Conservation (phyloP, 2,329 filamentous ascomycete species). For the Colletotrichum phormii region DNA sequence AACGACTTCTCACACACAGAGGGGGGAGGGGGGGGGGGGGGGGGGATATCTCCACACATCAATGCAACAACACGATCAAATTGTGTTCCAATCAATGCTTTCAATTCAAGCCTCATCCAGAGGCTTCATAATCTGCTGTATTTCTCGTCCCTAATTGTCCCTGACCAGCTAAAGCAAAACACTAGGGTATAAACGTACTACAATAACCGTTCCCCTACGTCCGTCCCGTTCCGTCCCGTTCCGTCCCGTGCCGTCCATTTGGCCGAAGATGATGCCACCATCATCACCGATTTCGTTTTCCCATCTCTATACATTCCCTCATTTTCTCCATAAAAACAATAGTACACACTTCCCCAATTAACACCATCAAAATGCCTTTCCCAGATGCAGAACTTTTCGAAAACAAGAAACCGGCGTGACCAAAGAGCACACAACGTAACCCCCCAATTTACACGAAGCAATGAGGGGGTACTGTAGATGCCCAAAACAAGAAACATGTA, state of each 20-base stretch:
- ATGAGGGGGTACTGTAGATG: background rate
- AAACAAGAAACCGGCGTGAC: background rate
- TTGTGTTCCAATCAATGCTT: background rate
- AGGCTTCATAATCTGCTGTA: background rate
- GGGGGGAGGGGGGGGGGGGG: no score
- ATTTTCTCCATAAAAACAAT: background rate
- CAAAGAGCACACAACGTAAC: background rate
- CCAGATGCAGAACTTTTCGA: background rate
- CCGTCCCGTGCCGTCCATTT: background rate
- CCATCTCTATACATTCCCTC: background rate
- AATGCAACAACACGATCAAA: no score
- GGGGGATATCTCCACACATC: background rate
- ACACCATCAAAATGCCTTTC: slow-evolving; percentile 18
- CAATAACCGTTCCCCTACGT: slow-evolving; percentile 1
- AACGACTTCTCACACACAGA: background rate
- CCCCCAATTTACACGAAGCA: no score
- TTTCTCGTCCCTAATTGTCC: background rate
- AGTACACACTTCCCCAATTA: background rate
- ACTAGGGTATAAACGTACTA: slow-evolving; percentile 34
- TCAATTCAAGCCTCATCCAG: background rate
- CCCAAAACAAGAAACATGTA: slow-evolving; percentile 7
- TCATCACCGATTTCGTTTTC: background rate
- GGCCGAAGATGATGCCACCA: background rate
- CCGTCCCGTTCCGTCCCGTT: no score
- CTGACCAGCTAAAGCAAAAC: slow-evolving; percentile 22